phyloP scores from a whole-genome alignment of 441 rosid species.

The Omphalea diandra region DNA sequence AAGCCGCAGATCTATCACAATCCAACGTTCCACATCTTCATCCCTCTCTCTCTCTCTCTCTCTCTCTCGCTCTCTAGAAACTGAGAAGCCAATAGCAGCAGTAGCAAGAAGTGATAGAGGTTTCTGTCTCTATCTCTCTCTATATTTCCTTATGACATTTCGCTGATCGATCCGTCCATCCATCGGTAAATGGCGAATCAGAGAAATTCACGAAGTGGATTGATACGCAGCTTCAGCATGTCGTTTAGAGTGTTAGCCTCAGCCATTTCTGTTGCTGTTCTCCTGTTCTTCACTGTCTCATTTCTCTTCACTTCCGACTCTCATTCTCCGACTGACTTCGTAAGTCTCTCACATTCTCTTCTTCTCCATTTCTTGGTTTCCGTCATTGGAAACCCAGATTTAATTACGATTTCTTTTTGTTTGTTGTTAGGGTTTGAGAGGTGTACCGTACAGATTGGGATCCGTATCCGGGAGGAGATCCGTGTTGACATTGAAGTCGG shows the following conservation, averaged over 20 bases:
- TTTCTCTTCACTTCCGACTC: conserved; percentile 50
- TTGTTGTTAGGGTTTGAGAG: conserved; percentile 42
- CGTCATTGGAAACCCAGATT: too few species aligned
- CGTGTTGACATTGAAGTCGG: conserved; percentile 75
- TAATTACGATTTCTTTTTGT: background rate
- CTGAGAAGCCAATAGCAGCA: background rate
- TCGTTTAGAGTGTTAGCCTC: conserved; percentile 46
- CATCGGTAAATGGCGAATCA: conserved; percentile 65
- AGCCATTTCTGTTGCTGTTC: conserved; percentile 36
- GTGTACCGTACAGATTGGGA: conserved; percentile 43
- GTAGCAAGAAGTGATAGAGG: background rate
- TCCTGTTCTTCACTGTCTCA: conserved; percentile 55
- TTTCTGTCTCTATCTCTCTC: background rate
- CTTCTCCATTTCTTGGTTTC: background rate
- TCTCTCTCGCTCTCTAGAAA: too few species aligned
- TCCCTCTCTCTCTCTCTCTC: conserved; percentile 6
- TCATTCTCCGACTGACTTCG: conserved; percentile 49
- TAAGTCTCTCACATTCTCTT: conserved; percentile 30
- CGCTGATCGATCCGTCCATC: too few species aligned
- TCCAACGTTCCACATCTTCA: background rate
- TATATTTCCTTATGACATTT: too few species aligned
- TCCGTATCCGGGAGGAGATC: conserved; percentile 69
- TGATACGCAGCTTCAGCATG: conserved; percentile 24
- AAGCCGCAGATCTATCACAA: background rate
- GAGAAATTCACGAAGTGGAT: conserved; percentile 44